A percentile compares a stretch with the other conserved stretches of the same genome.
These are phyloP conservation scores for Cryphonectria parasitica DNA, from an alignment of 2,329 filamentous ascomycete genomes.

Conservation along the genomic window DNA sequence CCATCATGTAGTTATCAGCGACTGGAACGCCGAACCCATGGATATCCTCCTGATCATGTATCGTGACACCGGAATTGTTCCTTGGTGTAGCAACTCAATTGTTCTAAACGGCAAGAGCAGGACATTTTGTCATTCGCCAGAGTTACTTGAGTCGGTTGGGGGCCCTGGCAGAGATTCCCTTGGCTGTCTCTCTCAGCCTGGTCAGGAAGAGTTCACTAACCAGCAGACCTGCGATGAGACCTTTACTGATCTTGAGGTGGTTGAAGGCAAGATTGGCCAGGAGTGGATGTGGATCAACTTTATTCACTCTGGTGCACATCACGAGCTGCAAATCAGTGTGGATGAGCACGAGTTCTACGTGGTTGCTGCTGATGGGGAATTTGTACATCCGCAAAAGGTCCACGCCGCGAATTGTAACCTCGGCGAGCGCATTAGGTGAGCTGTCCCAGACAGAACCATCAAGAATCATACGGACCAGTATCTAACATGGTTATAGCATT, in stretches of 20 bases:
- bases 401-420: conserved; percentile 30
- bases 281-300: conserved; percentile 31
- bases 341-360: conserved; percentile 32
- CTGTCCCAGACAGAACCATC: background rate
- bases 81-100: conserved; percentile 30
- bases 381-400: conserved; percentile 30
- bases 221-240: conserved; percentile 27
- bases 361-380: conserved; percentile 30
- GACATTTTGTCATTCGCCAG: conserved; percentile 27
- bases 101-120: conserved; percentile 29
- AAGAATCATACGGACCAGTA: too few relatives aligned
- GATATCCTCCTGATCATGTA: conserved; percentile 31
- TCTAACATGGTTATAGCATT: conserved; percentile 19
- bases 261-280: conserved; percentile 21
- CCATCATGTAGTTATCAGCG: conserved; percentile 29
- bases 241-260: conserved; percentile 26
- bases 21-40: conserved; percentile 31
- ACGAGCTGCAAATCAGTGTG: conserved; percentile 29
- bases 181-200: conserved; percentile 24
- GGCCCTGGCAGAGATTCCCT: conserved; percentile 26
- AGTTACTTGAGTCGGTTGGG: conserved; percentile 22
- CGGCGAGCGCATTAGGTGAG: conserved; percentile 31
- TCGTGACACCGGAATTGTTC: conserved; percentile 28
- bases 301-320: conserved; percentile 30
- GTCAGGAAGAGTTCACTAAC: conserved; percentile 24